phyloP scores from a whole-genome alignment of 345 rosid species.

The Geranium rotundifolium region DNA sequence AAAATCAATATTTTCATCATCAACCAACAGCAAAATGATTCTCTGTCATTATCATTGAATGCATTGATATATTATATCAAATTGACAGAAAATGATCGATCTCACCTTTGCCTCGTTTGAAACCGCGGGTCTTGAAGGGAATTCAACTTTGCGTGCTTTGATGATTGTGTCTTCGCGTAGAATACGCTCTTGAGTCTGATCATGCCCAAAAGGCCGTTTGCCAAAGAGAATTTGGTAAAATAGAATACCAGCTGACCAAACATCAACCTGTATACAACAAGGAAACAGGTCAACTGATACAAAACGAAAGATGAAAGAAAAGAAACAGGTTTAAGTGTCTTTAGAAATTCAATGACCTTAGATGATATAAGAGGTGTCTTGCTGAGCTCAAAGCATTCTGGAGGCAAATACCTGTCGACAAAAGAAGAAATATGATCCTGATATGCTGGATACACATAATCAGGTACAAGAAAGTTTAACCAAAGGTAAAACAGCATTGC shows the following conservation, averaged over 20 bases:
- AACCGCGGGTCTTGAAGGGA: slow-evolving; percentile 83
- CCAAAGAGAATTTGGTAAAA: slow-evolving; percentile 95
- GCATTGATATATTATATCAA: too few species aligned
- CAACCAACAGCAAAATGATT: too few species aligned
- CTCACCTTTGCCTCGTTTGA: slow-evolving; percentile 92
- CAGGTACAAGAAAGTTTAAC: background rate
- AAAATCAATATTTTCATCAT: slow-evolving; percentile 1
- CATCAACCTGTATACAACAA: slow-evolving; percentile 64
- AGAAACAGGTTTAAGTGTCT: background rate
- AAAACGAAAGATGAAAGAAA: background rate
- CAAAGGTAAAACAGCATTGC: background rate
- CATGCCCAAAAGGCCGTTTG: slow-evolving; percentile 95
- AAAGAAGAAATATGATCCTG: slow-evolving; percentile 2
- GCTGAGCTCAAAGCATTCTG: slow-evolving; percentile 95
- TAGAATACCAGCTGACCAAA: slow-evolving; percentile 93
- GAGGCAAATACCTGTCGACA: slow-evolving; percentile 82
- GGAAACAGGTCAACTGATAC: slow-evolving; percentile 3
- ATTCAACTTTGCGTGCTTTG: slow-evolving; percentile 90
- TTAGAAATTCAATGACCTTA: slow-evolving; percentile 43
- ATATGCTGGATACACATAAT: background rate
- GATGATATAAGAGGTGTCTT: slow-evolving; percentile 89
- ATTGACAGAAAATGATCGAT: background rate
- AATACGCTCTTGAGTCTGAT: slow-evolving; percentile 92
- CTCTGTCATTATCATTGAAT: too few species aligned
- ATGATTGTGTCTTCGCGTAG: slow-evolving; percentile 91